Evolutionary conservation across 2,329 filamentous ascomycete species (phyloP), one percentile per base, ranked within the genome.

Genomic region (Neofusicoccum parvum): DNA sequence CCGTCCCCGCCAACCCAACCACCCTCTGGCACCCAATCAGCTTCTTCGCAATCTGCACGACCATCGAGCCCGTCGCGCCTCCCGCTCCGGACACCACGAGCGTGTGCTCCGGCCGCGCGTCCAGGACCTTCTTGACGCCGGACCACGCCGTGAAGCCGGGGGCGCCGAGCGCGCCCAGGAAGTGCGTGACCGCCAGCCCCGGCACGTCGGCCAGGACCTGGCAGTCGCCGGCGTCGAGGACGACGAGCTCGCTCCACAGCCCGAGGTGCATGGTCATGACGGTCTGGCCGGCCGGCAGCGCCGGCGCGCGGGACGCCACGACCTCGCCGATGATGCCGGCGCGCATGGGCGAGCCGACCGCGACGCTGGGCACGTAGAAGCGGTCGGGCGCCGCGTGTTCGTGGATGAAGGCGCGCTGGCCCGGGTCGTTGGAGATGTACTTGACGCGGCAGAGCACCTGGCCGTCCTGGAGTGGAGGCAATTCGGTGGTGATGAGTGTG

Each of bases 61-160:
- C 91, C 1, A 94, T 86, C 71, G 85, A 89, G 1, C 91, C 91
- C 0, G 91, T 94, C 0, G 91, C 91, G 1, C 91, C 91, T 0
- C 91, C 91, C 2, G 91, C 91, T 4, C 90, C 91, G 6, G 87
- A 90, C 0, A 94, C 89, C 6, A 94, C 90, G 1, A 94, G 90
- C 3, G 90, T 88, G 69, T 94, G 90, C 5, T 90, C 90, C 0
- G 84, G 76, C 75, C 89, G 87, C 49, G 90, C 86, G 62, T 89
- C 80, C 2, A 86, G 91, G 53, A 94, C 85, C 64, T 90, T 84
- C 27, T 86, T 76, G 73, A 94, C 86, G 20, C 91, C 91, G 68
- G 91, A 90, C 78, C 92, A 93, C 1, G 91, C 91, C 0, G 91
- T 93, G 67, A 93, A 71, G 2, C 89, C 89, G 0, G 90, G 75